Percentiles rank a stretch among this genome's conserved stretches.
Evolutionary conservation across 345 rosid genomes (phyloP).

Genomic region (Linum lewisii): DNA sequence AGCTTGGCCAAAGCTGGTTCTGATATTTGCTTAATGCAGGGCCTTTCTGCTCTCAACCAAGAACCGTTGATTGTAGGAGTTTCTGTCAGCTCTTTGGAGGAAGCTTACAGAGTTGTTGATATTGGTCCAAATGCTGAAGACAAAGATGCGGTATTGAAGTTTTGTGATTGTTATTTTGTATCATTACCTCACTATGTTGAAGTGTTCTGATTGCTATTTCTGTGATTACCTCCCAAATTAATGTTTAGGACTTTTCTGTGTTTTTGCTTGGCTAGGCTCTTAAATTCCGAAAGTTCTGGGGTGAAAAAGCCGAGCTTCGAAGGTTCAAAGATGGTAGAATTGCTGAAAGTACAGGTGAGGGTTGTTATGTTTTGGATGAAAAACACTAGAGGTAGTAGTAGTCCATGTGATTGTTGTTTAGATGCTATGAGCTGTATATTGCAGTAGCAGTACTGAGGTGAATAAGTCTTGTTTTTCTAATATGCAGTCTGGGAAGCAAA

Average conservation of each 20-base stretch:
- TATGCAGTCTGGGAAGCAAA: constrained; percentile 71
- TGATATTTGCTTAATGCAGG: constrained; percentile 35
- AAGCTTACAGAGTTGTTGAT: constrained; percentile 68
- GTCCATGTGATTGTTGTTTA: constrained; percentile 11
- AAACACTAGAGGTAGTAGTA: background rate
- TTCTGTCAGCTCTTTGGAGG: constrained; percentile 60
- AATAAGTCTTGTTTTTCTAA: constrained; percentile 10
- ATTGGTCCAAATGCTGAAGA: constrained; percentile 90
- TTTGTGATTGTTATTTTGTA: background rate
- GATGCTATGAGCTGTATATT: background rate
- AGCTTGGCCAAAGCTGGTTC: background rate
- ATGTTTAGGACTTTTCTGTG: constrained; percentile 1
- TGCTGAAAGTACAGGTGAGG: constrained; percentile 85
- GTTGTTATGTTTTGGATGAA: constrained; percentile 7
- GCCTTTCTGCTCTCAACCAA: constrained; percentile 45
- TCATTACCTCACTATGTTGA: constrained; percentile 31
- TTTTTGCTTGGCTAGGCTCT: constrained; percentile 39
- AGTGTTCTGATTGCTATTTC: constrained; percentile 1
- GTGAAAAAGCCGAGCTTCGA: constrained; percentile 80
- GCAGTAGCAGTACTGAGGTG: background rate
- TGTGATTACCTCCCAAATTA: background rate
- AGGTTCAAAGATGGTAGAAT: constrained; percentile 91
- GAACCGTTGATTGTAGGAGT: constrained; percentile 72
- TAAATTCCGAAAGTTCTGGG: constrained; percentile 75
- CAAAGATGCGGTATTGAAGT: constrained; percentile 58